Evolutionary conservation across 2,329 filamentous ascomycete species (phyloP), one percentile per base, ranked within the genome.

Genomic region (Coleophoma crateriformis): DNA sequence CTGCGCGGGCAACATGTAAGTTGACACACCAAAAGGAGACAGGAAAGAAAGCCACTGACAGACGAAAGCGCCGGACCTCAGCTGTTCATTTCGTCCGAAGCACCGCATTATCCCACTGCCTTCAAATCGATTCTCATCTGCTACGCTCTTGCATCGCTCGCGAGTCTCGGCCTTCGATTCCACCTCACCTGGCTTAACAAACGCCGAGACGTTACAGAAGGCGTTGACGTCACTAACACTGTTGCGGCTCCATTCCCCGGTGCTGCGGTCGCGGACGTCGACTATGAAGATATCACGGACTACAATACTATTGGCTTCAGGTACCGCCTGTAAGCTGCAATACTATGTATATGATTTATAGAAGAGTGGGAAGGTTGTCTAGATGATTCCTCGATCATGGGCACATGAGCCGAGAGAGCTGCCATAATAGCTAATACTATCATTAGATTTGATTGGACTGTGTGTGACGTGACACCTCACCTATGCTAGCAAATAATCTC

Each of bases 271-370:
- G 53, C 66, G 15, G 66, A 70, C 0, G 69, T 72, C 47, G 74
- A 77, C 50, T 77, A 79, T 50, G 77, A 81, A 17, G 79, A 84
- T 61, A 63, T 77, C 2, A 83, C 81, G 2, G 81, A 84, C 57
- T 81, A 77, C 75, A 72, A 81, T 35, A 80, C 72, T 1, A 61
- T 72, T 15, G 81, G 80, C 0, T 84, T 84, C 53, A 72, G 79
- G 39, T 84, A 84, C 63, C 72, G 80, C 27, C 58, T 77, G 22
- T 77, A 54, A 49, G 15, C 11, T 14, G 39, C 27, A 27, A 10
- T 7, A 27, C 8, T 7, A 10, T 27, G 27, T 27, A 27, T 27
- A 27, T 27, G 6, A 7, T 7, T 27, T 27, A 27, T 7, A 27
- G 27, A 27, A 10, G 27, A 7, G 27, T 19, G 19, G 19, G 3